Evolutionary conservation across 805 yeast genomes (phyloP).

Genomic region (Starmera quercuum): DNA sequence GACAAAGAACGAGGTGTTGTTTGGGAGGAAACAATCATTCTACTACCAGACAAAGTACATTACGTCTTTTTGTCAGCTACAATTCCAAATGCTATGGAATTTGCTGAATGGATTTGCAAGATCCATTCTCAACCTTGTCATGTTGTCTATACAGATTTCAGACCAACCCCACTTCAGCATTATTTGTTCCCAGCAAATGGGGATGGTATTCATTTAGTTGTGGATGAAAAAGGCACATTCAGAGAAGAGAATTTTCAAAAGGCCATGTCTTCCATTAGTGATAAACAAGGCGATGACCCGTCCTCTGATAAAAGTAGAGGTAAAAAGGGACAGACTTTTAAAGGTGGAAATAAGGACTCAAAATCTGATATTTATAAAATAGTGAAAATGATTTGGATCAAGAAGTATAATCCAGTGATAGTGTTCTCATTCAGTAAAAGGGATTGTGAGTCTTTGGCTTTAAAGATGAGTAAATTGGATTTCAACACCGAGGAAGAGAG

Average conservation of each 20-base stretch:
- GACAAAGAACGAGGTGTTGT: slow-evolving; percentile 98
- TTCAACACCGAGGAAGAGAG: slow-evolving; percentile 93
- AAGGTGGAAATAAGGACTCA: slow-evolving; percentile 76
- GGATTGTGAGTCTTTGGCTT: slow-evolving; percentile 91
- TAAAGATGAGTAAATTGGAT: slow-evolving; percentile 92
- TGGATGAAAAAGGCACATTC: slow-evolving; percentile 93
- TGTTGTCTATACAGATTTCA: slow-evolving; percentile 95
- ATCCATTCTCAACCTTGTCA: slow-evolving; percentile 96
- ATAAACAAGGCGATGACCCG: slow-evolving; percentile 79
- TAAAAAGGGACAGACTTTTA: slow-evolving; percentile 72
- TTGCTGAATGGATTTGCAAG: slow-evolving; percentile 97
- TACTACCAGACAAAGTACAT: slow-evolving; percentile 92
- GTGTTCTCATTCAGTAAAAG: slow-evolving; percentile 97
- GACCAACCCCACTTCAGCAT: slow-evolving; percentile 98
- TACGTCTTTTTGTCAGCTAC: slow-evolving; percentile 94
- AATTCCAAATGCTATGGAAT: slow-evolving; percentile 96
- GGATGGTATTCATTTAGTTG: slow-evolving; percentile 94
- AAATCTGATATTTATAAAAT: slow-evolving; percentile 89
- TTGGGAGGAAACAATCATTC: slow-evolving; percentile 97
- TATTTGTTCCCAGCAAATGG: slow-evolving; percentile 98
- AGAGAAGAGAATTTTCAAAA: slow-evolving; percentile 97
- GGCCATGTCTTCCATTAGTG: slow-evolving; percentile 92
- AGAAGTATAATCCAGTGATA: slow-evolving; percentile 94
- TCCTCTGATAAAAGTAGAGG: slow-evolving; percentile 54
- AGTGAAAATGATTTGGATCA: slow-evolving; percentile 96